Evolutionary conservation across 345 rosid genomes (phyloP).

Genomic region (Ceriops decandra): DNA sequence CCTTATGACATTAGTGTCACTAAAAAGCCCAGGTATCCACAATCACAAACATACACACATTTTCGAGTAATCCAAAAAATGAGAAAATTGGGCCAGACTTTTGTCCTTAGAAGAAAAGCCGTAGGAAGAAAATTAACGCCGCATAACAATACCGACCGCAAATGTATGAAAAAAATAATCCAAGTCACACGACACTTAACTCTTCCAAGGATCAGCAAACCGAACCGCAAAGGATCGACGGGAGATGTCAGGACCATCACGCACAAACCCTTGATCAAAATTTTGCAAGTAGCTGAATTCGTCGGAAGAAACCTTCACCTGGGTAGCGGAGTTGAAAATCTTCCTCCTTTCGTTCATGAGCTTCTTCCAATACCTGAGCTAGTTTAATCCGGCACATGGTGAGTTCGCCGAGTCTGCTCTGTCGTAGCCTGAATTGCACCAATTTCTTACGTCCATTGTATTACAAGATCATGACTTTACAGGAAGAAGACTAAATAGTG

Average conservation of each 20-base stretch:
- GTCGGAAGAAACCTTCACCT: slow-evolving; percentile 27
- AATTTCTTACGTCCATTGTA: slow-evolving; percentile 24
- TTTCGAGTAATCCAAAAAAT: no score
- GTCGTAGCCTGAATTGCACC: slow-evolving; percentile 14
- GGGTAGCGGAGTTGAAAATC: slow-evolving; percentile 19
- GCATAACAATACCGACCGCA: no score
- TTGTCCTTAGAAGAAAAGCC: no score
- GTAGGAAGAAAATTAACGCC: no score
- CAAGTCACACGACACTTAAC: background rate
- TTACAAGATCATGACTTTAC: no score
- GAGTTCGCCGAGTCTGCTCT: slow-evolving; percentile 7
- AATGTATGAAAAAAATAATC: no score
- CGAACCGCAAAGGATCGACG: slow-evolving; percentile 45
- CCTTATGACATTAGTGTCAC: no score
- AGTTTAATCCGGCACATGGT: slow-evolving; percentile 5
- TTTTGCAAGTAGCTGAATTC: slow-evolving; percentile 37
- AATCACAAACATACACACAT: no score
- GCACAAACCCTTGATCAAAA: slow-evolving; percentile 43
- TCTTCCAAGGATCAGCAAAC: slow-evolving; percentile 33
- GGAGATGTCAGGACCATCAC: slow-evolving; percentile 43
- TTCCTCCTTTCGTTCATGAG: slow-evolving; percentile 34
- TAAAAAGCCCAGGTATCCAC: no score
- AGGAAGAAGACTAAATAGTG: no score
- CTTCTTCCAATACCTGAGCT: slow-evolving; percentile 34
- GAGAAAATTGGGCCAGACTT: no score